Percentiles rank a stretch among this genome's conserved stretches.
Evolutionary conservation across 2,329 filamentous ascomycete genomes (phyloP).

Genomic region (Trichoderma aggressivum): DNA sequence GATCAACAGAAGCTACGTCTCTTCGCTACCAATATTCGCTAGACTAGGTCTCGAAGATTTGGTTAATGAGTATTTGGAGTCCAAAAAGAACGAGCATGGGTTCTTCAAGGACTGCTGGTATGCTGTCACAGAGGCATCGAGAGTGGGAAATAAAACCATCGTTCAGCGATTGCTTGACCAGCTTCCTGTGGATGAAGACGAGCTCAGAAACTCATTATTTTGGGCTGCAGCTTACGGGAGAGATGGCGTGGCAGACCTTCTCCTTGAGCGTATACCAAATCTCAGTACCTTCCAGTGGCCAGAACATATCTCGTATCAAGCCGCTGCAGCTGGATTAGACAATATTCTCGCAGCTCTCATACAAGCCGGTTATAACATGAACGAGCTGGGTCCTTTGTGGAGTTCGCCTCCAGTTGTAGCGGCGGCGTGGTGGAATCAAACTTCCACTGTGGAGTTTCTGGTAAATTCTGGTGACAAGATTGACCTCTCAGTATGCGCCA

Average conservation of each 20-base stretch:
- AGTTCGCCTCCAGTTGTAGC: background rate
- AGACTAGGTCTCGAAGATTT: background rate
- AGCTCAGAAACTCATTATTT: background rate
- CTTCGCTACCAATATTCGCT: background rate
- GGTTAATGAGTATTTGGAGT: background rate
- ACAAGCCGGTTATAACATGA: background rate
- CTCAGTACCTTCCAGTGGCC: background rate
- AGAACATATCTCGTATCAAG: background rate
- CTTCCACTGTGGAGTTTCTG: background rate
- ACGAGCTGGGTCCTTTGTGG: background rate
- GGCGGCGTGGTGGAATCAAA: background rate
- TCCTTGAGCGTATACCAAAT: background rate
- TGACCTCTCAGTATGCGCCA: background rate
- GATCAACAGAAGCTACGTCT: background rate
- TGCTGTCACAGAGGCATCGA: background rate
- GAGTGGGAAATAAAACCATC: background rate
- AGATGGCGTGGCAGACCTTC: background rate
- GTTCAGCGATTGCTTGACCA: background rate
- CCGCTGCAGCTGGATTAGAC: background rate
- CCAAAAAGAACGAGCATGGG: no score
- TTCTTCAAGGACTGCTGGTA: background rate
- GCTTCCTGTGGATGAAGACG: background rate
- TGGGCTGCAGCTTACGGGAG: background rate
- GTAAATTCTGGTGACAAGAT: background rate
- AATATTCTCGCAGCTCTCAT: background rate